Conservation (phyloP, 2,329 filamentous ascomycete species). For the Verticillium klebahnii region DNA sequence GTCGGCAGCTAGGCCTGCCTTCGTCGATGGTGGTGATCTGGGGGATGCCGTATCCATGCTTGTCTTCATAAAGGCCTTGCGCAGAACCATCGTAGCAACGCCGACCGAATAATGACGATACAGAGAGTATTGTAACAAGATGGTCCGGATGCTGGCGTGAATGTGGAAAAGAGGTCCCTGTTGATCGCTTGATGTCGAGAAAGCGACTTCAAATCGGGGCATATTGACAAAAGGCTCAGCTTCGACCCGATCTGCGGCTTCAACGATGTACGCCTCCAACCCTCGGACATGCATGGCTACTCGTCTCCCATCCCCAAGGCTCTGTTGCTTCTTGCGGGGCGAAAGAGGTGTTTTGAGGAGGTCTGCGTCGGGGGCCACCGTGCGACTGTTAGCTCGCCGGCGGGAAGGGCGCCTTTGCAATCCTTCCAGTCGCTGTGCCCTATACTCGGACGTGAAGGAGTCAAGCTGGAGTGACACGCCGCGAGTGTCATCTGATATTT, state of each 20-base stretch:
- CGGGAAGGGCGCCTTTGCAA: constrained; percentile 54
- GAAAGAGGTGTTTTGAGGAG: constrained; percentile 45
- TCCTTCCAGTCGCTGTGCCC: constrained; percentile 70
- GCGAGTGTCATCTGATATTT: constrained; percentile 75
- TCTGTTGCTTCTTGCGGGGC: constrained; percentile 48
- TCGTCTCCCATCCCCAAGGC: constrained; percentile 70
- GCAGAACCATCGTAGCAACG: constrained; percentile 72
- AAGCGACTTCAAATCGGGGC: constrained; percentile 79
- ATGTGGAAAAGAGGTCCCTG: constrained; percentile 87
- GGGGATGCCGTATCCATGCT: constrained; percentile 29
- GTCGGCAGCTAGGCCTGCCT: constrained; percentile 19
- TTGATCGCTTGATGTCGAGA: constrained; percentile 79
- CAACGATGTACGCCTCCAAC: constrained; percentile 85
- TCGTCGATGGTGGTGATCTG: constrained; percentile 13
- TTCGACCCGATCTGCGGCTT: constrained; percentile 80
- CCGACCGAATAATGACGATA: constrained; percentile 89
- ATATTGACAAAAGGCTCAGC: constrained; percentile 80
- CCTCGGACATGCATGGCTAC: constrained; percentile 77
- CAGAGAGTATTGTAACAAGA: constrained; percentile 85
- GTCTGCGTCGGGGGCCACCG: constrained; percentile 66
- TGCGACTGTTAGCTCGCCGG: constrained; percentile 70
- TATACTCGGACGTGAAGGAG: constrained; percentile 84
- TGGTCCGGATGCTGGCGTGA: constrained; percentile 72
- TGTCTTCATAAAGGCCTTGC: constrained; percentile 60
- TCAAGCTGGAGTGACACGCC: constrained; percentile 85